phyloP scores from a whole-genome alignment of 1,284 basidiomycete genomes.

The Sphagnurus paluster region DNA sequence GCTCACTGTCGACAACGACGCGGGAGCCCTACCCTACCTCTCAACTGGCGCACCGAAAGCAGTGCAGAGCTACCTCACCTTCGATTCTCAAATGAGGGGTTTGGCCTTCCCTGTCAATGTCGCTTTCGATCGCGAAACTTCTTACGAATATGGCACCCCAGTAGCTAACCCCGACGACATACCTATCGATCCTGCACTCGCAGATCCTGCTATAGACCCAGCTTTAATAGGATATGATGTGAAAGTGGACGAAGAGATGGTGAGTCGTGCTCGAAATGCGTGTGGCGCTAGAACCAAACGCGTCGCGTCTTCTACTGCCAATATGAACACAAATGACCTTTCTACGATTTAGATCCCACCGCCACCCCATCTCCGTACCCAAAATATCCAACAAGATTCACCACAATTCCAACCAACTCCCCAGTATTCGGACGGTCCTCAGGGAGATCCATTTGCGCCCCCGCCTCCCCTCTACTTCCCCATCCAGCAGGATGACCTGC shows the following conservation, averaged over 20 bases:
- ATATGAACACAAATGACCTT: constrained; percentile 21
- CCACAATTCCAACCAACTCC: constrained; percentile 35
- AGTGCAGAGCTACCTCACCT: constrained; percentile 15
- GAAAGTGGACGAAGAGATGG: constrained; percentile 24
- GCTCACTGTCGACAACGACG: constrained; percentile 43
- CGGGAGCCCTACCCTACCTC: constrained; percentile 23
- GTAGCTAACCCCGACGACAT: constrained; percentile 58
- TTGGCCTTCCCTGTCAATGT: constrained; percentile 56
- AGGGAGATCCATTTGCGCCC: constrained; percentile 79
- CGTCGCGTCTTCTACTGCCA: constrained; percentile 48
- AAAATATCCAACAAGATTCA: constrained; percentile 17
- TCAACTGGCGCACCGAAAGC: constrained; percentile 14
- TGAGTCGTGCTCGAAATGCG: constrained; percentile 23
- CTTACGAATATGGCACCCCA: constrained; percentile 57
- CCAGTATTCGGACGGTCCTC: constrained; percentile 69
- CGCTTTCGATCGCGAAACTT: constrained; percentile 47
- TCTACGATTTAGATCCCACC: constrained; percentile 23
- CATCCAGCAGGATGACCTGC: constrained; percentile 39
- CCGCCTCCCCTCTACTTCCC: constrained; percentile 55
- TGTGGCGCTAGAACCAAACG: constrained; percentile 31
- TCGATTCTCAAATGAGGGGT: constrained; percentile 50
- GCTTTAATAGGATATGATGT: constrained; percentile 39
- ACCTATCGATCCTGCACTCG: constrained; percentile 72
- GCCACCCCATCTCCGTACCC: constrained; percentile 19
- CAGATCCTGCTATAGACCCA: constrained; percentile 51